Evolutionary conservation across 2,329 filamentous ascomycete species (phyloP).

Genomic region (Ophiostoma tasmaniense): DNA sequence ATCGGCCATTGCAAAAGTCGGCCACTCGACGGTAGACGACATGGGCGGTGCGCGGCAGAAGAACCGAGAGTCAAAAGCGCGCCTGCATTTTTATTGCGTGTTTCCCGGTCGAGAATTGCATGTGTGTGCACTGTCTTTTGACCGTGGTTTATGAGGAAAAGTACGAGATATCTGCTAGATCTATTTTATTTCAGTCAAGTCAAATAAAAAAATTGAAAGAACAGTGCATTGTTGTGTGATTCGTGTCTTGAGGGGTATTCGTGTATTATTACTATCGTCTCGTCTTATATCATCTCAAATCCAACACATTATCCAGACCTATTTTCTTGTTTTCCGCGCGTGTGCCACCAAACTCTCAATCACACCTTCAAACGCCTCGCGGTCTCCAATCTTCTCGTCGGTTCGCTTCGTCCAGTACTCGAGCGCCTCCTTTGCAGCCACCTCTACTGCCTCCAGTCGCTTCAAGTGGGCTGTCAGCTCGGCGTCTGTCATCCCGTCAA

Average conservation of each 20-base stretch:
- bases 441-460: constrained; percentile 60
- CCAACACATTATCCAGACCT: no score
- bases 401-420: constrained; percentile 82
- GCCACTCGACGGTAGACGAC: neutral
- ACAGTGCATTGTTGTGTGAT: neutral
- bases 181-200: neutral
- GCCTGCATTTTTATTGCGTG: neutral
- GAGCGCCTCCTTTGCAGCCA: constrained; percentile 65
- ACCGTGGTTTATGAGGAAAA: neutral
- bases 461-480: constrained; percentile 67
- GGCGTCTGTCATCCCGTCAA: constrained; percentile 66
- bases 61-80: neutral
- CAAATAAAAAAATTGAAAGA: neutral
- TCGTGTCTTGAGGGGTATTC: neutral
- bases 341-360: constrained; percentile 95
- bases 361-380: constrained; percentile 90
- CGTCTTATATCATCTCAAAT: neutral
- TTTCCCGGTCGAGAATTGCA: neutral
- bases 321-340: constrained; percentile 76
- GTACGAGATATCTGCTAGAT: constrained; percentile 1
- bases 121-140: neutral
- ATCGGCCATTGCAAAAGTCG: constrained; percentile 5
- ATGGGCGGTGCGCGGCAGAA: neutral
- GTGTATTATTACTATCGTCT: neutral
- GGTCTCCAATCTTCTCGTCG: constrained; percentile 80